These are phyloP conservation scores for Paraphoma sp. DNA, from an alignment of 2,329 filamentous ascomycete genomes.

Conservation along the genomic window DNA sequence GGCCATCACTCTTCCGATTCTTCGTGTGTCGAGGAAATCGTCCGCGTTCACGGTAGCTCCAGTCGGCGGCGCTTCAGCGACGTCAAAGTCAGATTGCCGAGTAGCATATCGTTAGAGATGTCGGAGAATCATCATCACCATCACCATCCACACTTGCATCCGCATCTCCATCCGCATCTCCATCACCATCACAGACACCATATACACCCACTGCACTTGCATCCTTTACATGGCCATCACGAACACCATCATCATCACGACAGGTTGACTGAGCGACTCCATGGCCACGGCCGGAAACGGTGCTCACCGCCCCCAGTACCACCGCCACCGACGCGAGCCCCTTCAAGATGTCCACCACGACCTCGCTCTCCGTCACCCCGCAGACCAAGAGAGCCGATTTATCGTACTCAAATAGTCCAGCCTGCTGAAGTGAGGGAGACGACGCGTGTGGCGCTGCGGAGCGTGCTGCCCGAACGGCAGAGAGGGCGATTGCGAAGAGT, in stretches of 20 bases:
- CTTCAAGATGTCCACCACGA: slow-evolving; percentile 8
- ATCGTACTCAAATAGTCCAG: slow-evolving; percentile 39
- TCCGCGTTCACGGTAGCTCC: slow-evolving; percentile 32
- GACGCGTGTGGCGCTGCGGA: slow-evolving; percentile 33
- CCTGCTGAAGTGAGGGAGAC: slow-evolving; percentile 30
- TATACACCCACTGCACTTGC: slow-evolving; percentile 20
- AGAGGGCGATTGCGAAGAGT: slow-evolving; percentile 30
- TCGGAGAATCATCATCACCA: slow-evolving; percentile 21
- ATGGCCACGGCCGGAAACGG: slow-evolving; percentile 29
- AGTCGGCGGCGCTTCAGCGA: slow-evolving; percentile 26
- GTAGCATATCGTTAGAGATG: slow-evolving; percentile 19
- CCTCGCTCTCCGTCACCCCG: slow-evolving; percentile 11
- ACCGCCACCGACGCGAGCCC: slow-evolving; percentile 20
- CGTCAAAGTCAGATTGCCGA: slow-evolving; percentile 30
- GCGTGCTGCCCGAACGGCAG: slow-evolving; percentile 16
- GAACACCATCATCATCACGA: slow-evolving; percentile 15
- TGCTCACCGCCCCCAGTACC: slow-evolving; percentile 15
- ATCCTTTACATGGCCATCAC: slow-evolving; percentile 36
- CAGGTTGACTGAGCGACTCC: slow-evolving; percentile 13
- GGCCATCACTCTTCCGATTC: slow-evolving; percentile 24
- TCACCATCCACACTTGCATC: slow-evolving; percentile 15
- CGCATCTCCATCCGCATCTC: slow-evolving; percentile 14
- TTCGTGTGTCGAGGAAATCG: slow-evolving; percentile 36
- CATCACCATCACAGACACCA: slow-evolving; percentile 24
- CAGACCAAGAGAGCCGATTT: slow-evolving; percentile 29